These are phyloP conservation scores for Xylariaceae sp. DNA, from an alignment of 2,329 filamentous ascomycete species.

Conservation along the genomic window DNA sequence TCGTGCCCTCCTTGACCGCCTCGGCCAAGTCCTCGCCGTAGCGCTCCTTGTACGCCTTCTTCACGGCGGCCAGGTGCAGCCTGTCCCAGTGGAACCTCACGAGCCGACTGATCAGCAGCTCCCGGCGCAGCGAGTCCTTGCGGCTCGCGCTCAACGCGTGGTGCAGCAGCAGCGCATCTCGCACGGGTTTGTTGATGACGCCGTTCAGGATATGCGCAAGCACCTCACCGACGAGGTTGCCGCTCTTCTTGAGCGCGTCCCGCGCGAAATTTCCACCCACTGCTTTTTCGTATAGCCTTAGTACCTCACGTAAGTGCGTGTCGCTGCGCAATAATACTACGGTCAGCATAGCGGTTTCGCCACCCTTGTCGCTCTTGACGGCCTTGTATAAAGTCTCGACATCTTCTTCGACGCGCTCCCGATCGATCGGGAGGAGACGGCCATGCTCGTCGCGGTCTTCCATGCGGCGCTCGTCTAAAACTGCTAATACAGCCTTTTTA, in stretches of 20 bases:
- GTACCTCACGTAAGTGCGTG: conserved; percentile 72
- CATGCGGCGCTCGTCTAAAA: conserved; percentile 78
- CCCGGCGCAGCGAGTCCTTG: conserved; percentile 69
- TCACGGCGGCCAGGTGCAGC: conserved; percentile 73
- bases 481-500: conserved; percentile 78
- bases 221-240: conserved; percentile 89
- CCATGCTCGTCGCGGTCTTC: conserved; percentile 71
- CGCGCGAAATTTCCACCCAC: conserved; percentile 80
- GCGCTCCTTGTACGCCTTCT: conserved; percentile 72
- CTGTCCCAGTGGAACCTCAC: conserved; percentile 93
- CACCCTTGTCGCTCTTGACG: conserved; percentile 71
- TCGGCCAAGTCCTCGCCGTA: conserved; percentile 73
- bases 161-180: conserved; percentile 84
- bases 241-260: conserved; percentile 82
- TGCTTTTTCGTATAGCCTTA: conserved; percentile 69
- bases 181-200: conserved; percentile 90
- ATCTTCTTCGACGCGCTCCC: conserved; percentile 62
- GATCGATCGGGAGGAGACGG: conserved; percentile 51
- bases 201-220: conserved; percentile 95
- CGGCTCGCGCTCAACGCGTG: conserved; percentile 78
- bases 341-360: conserved; percentile 81
- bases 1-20: conserved; percentile 72
- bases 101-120: conserved; percentile 81
- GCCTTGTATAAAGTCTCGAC: conserved; percentile 65
- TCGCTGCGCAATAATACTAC: conserved; percentile 81